A percentile compares a stretch with the other conserved stretches of the same genome.
phyloP scores from a whole-genome alignment of 352 stramenopile species.

The Phytopythium montanum region DNA sequence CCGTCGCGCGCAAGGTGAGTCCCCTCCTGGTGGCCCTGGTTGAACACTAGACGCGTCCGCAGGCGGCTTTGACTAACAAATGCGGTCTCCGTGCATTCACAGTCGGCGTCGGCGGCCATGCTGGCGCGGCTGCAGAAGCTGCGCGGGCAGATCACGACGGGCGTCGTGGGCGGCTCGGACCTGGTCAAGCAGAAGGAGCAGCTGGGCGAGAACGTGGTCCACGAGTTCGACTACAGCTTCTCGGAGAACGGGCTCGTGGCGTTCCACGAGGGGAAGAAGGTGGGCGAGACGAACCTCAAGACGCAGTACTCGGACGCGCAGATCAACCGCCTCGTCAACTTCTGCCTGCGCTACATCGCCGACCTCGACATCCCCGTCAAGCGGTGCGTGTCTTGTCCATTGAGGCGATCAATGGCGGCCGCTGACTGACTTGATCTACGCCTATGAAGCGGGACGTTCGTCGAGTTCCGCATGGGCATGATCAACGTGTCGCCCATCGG shows the following conservation, averaged over 20 bases:
- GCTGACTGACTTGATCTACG: not conserved
- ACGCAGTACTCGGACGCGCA: slow-evolving; percentile 96
- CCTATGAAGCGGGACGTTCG: slow-evolving; percentile 91
- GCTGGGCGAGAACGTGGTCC: slow-evolving; percentile 91
- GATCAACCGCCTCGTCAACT: slow-evolving; percentile 98
- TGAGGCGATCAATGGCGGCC: no score
- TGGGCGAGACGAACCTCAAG: slow-evolving; percentile 92
- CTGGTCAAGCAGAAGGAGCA: slow-evolving; percentile 99
- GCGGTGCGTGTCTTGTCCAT: no score
- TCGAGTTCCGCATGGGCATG: slow-evolving; percentile 99
- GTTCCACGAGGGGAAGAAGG: slow-evolving; percentile 94
- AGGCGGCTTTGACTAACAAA: not conserved
- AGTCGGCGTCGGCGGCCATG: slow-evolving; percentile 91
- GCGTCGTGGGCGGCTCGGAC: slow-evolving; percentile 98
- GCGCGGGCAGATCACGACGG: slow-evolving; percentile 93
- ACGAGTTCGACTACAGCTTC: slow-evolving; percentile 99
- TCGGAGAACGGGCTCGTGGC: slow-evolving; percentile 98
- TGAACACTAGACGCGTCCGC: no score
- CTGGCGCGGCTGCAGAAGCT: slow-evolving; percentile 92
- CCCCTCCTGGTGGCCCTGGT: no score
- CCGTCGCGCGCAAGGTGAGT: slow-evolving; percentile 84
- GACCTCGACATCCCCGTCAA: slow-evolving; percentile 97
- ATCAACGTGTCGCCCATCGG: slow-evolving; percentile 99
- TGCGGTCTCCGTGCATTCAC: not conserved
- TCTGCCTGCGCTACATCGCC: slow-evolving; percentile 92